phyloP scores from a whole-genome alignment of 108 stramenopile genomes.

The Nitzschia inconspicua region DNA sequence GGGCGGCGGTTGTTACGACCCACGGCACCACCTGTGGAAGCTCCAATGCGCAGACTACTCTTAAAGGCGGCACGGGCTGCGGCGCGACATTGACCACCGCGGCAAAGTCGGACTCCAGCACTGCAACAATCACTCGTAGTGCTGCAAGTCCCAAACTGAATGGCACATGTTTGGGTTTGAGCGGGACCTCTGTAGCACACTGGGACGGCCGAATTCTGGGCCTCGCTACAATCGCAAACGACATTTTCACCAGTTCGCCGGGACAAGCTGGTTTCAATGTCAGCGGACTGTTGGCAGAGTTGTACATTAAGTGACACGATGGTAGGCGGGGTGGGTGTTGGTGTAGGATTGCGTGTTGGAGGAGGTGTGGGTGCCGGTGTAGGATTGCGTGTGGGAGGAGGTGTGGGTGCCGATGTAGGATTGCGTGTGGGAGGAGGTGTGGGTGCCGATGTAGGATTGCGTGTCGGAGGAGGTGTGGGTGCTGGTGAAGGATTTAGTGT shows the following conservation, averaged over 20 bases:
- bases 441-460: background rate
- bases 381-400: background rate
- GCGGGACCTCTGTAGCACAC: background rate
- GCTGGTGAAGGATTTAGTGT: background rate
- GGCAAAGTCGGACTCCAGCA: background rate
- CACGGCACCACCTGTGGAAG: background rate
- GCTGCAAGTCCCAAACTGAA: background rate
- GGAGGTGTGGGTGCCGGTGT: background rate
- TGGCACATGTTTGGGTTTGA: background rate
- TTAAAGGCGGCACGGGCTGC: background rate
- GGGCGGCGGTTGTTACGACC: background rate
- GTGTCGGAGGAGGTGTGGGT: background rate
- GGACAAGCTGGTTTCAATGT: background rate
- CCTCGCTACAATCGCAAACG: background rate
- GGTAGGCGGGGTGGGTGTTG: background rate
- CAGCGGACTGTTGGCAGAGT: background rate
- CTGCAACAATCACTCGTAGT: background rate
- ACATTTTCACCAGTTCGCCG: slow-evolving; percentile 6
- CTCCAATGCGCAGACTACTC: background rate
- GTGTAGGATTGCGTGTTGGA: background rate
- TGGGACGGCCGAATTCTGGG: background rate
- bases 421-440: background rate
- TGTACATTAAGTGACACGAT: background rate
- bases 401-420: background rate
- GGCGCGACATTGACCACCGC: background rate